phyloP scores from a whole-genome alignment of 2,329 filamentous ascomycete genomes.

The Fusarium hainanense region DNA sequence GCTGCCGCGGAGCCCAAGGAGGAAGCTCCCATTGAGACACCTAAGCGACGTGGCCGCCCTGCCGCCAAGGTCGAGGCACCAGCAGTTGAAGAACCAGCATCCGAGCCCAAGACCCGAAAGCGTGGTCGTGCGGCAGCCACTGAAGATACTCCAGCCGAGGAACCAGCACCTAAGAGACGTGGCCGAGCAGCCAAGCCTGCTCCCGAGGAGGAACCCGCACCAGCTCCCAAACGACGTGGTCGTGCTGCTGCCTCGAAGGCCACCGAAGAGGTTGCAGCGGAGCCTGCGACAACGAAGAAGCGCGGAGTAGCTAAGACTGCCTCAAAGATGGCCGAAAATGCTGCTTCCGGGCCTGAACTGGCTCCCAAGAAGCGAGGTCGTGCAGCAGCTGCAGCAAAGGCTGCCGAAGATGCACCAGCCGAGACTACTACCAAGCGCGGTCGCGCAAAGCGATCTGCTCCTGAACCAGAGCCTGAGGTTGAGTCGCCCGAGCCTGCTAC shows the following conservation, averaged over 20 bases:
- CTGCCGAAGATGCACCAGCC: neutral
- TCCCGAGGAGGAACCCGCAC: slow-evolving; percentile 1
- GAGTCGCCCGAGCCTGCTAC: slow-evolving; percentile 29
- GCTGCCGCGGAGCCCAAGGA: slow-evolving; percentile 17
- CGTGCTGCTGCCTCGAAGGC: slow-evolving; percentile 16
- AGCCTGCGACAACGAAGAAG: slow-evolving; percentile 24
- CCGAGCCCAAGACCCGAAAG: slow-evolving; percentile 31
- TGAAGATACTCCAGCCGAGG: slow-evolving; percentile 2
- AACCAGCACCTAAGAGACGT: slow-evolving; percentile 26
- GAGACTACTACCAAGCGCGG: slow-evolving; percentile 35
- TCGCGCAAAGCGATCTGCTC: slow-evolving; percentile 29
- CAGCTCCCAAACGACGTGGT: slow-evolving; percentile 18
- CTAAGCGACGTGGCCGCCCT: slow-evolving; percentile 42
- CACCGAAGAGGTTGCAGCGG: slow-evolving; percentile 1
- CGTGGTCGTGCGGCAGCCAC: slow-evolving; percentile 27
- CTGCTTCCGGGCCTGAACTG: slow-evolving; percentile 8
- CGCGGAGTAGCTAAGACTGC: slow-evolving; percentile 16
- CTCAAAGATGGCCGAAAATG: slow-evolving; percentile 8
- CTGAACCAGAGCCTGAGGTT: slow-evolving; percentile 13
- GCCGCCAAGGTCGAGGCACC: slow-evolving; percentile 14
- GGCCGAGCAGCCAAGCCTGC: slow-evolving; percentile 21
- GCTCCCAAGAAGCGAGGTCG: slow-evolving; percentile 30
- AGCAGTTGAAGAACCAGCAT: neutral
- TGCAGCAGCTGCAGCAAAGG: slow-evolving; percentile 2
- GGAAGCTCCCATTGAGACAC: neutral